Conservation (phyloP, 495 filamentous ascomycete genomes). For the Opeltia flavorubescens region DNA sequence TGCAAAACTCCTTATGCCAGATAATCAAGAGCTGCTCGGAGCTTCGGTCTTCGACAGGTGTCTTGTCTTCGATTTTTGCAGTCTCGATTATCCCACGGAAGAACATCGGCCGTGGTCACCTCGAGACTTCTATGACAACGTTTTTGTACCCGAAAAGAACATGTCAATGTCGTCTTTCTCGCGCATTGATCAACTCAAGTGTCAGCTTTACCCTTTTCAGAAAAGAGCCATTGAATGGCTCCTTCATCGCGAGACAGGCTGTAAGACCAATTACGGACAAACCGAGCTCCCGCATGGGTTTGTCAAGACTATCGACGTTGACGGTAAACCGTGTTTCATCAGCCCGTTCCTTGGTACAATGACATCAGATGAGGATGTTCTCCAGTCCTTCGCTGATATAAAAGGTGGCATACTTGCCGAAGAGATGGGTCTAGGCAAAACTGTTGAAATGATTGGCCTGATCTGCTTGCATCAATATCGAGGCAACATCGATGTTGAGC, state of each 20-base stretch:
- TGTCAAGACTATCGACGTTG: conserved; percentile 26
- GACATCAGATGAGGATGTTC: conserved; percentile 35
- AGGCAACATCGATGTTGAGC: conserved; percentile 5
- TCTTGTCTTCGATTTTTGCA: conserved; percentile 6
- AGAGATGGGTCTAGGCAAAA: conserved; percentile 96
- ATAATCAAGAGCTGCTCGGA: conserved; percentile 7
- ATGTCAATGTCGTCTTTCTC: conserved; percentile 2
- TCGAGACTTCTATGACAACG: conserved; percentile 50
- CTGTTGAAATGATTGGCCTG: conserved; percentile 72
- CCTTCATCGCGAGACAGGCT: conserved; percentile 36
- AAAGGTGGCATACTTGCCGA: conserved; percentile 66
- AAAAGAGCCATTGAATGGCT: conserved; percentile 59
- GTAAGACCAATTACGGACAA: conserved; percentile 18
- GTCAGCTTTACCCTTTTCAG: conserved; percentile 57
- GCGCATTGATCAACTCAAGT: conserved; percentile 28
- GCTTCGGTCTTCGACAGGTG: conserved; percentile 3
- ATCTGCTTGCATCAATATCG: conserved; percentile 46
- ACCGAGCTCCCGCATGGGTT: conserved; percentile 14
- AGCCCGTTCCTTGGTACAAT: conserved; percentile 54
- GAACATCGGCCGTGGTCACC: conserved; percentile 26
- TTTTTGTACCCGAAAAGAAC: conserved; percentile 38
- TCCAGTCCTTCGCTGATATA: conserved; percentile 25
- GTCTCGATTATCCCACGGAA: not conserved
- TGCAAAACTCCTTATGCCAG: conserved; percentile 7
- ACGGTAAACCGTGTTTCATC: conserved; percentile 37